A percentile compares a stretch with the other conserved stretches of the same genome.
Conservation (phyloP, 2,329 filamentous ascomycete genomes). For the Penicillium sp. region DNA sequence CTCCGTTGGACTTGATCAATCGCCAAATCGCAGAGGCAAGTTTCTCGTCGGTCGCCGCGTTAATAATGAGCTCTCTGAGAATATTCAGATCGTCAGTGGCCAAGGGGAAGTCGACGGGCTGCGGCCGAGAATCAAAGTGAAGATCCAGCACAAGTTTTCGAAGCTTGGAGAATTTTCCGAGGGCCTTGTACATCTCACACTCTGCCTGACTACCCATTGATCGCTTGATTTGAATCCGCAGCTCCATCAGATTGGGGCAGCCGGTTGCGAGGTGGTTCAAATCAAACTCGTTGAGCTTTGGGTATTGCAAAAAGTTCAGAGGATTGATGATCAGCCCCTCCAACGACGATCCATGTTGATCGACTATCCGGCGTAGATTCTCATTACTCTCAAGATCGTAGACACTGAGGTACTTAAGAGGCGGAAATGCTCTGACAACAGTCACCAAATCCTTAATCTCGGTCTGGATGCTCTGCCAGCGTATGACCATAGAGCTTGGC, state of each 20-base stretch:
- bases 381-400: background rate
- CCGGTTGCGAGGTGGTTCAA: constrained; percentile 3
- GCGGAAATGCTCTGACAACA: constrained; percentile 3
- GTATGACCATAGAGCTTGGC: background rate
- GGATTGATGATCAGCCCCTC: constrained; percentile 2
- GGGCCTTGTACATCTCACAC: constrained; percentile 11
- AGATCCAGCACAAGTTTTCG: constrained; percentile 8
- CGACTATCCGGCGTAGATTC: background rate
- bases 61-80: constrained; percentile 3
- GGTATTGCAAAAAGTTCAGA: background rate
- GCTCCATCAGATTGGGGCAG: constrained; percentile 7
- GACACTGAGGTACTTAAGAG: constrained; percentile 6
- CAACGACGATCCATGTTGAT: constrained; percentile 4
- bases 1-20: constrained; percentile 1
- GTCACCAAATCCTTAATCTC: background rate
- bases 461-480: background rate
- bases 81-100: background rate
- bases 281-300: background rate
- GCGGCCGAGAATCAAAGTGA: constrained; percentile 2
- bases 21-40: constrained; percentile 8
- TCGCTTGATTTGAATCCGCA: constrained; percentile 7
- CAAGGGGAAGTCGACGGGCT: background rate
- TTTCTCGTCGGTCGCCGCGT: constrained; percentile 10
- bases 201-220: constrained; percentile 6
- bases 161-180: constrained; percentile 7